These are phyloP conservation scores for Rhizomucor miehei DNA, from an alignment of 371 early-diverging fungal species.

Conservation along the genomic window DNA sequence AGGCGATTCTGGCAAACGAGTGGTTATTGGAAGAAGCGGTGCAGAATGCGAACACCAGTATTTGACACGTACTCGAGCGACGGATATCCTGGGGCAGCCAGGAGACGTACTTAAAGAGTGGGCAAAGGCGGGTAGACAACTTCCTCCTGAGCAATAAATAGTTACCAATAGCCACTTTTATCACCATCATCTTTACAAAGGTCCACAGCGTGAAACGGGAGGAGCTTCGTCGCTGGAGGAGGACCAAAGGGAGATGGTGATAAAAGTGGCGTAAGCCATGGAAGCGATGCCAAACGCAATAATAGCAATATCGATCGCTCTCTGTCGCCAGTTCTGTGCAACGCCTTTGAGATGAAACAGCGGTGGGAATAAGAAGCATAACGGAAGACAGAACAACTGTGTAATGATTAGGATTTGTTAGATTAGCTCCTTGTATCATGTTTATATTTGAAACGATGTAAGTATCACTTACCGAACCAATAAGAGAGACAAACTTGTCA, in stretches of 20 bases:
- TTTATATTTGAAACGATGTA: too few relatives aligned
- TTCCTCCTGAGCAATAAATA: conserved; percentile 20
- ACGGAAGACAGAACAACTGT: conserved; percentile 75
- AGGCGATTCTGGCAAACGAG: conserved; percentile 26
- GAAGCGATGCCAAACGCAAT: conserved; percentile 70
- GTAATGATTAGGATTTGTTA: too few relatives aligned
- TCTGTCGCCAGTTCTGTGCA: conserved; percentile 38
- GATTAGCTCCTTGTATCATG: too few relatives aligned
- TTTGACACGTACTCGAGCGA: conserved; percentile 31
- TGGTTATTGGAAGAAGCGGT: conserved; percentile 40
- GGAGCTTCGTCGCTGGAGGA: conserved; percentile 20
- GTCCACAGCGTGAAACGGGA: conserved; percentile 28
- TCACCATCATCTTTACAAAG: too few relatives aligned
- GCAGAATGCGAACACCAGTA: conserved; percentile 40
- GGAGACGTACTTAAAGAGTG: conserved; percentile 43
- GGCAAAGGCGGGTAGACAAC: conserved; percentile 35
- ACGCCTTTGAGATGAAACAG: conserved; percentile 74
- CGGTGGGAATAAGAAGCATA: conserved; percentile 75
- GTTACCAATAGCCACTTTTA: too few relatives aligned
- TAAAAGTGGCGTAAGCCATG: conserved; percentile 74
- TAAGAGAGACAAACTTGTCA: conserved; percentile 84
- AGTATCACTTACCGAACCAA: too few relatives aligned
- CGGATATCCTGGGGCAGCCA: conserved; percentile 46
- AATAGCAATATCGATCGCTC: conserved; percentile 57
- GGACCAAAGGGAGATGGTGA: conserved; percentile 70